Evolutionary conservation across 768 basidiomycete genomes (phyloP).

Genomic region (Collybia nuda): DNA sequence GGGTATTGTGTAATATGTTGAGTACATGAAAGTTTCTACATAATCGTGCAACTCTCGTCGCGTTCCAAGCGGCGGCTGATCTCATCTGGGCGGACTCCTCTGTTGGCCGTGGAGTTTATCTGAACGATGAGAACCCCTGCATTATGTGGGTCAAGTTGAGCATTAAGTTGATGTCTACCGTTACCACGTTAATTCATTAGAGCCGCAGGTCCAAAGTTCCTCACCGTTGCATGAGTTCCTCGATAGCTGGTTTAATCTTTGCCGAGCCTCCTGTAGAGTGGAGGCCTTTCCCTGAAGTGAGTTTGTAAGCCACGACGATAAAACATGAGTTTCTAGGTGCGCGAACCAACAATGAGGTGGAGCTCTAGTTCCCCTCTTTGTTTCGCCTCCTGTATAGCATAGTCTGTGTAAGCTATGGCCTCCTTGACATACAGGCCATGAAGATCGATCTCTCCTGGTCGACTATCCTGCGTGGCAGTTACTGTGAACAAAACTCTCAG

Average conservation of each 20-base stretch:
- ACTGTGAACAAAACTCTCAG: not conserved
- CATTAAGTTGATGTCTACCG: conserved; percentile 66
- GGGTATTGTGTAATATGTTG: not conserved
- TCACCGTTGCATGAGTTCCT: conserved; percentile 29
- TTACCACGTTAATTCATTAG: not conserved
- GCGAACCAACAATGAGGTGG: conserved; percentile 82
- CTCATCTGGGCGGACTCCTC: conserved; percentile 54
- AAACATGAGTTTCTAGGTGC: not conserved
- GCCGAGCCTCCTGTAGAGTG: conserved; percentile 77
- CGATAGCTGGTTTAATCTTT: conserved; percentile 91
- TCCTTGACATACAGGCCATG: conserved; percentile 96
- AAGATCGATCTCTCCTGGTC: conserved; percentile 78
- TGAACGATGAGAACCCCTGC: conserved; percentile 82
- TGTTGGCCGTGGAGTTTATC: conserved; percentile 40
- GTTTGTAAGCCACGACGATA: not conserved
- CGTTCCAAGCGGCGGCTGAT: conserved; percentile 54
- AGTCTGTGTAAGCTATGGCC: conserved; percentile 74
- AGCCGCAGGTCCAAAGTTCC: not conserved
- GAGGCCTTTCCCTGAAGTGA: conserved; percentile 71
- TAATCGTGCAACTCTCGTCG: conserved; percentile 64
- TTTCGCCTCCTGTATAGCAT: conserved; percentile 67
- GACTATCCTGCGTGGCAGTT: conserved; percentile 48
- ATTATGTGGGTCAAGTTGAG: conserved; percentile 78
- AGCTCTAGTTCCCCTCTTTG: conserved; percentile 61
- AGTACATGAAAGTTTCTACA: conserved; percentile 40